These are phyloP conservation scores for Vinca major DNA, from an alignment of 305 asterid genomes.

Conservation along the genomic window DNA sequence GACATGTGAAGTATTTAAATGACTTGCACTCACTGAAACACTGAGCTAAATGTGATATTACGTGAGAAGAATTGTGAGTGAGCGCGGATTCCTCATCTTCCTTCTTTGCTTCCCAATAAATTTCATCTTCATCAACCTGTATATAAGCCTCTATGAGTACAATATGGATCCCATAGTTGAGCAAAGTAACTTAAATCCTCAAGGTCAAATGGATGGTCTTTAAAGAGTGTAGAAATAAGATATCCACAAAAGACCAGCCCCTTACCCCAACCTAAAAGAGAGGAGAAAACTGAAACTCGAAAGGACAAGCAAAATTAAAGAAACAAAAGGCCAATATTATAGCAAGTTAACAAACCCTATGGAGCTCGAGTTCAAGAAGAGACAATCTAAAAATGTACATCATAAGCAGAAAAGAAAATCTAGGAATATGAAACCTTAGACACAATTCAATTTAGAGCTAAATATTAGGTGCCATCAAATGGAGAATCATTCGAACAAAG, in stretches of 20 bases:
- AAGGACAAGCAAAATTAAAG: not conserved
- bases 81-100: slow-evolving; percentile 43
- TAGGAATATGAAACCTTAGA: not conserved
- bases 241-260: not conserved
- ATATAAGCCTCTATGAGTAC: slow-evolving; percentile 26
- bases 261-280: not conserved
- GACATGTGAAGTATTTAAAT: slow-evolving; percentile 11
- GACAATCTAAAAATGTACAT: not conserved
- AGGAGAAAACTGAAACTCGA: not conserved
- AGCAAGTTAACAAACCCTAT: not conserved
- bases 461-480: not conserved
- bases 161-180: slow-evolving; percentile 4
- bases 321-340: not conserved
- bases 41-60: slow-evolving; percentile 71
- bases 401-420: not conserved
- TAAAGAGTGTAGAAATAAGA: not conserved
- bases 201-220: not conserved
- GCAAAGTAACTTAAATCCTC: not conserved
- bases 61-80: slow-evolving; percentile 56
- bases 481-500: not conserved
- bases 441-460: not conserved
- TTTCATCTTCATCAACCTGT: slow-evolving; percentile 85
- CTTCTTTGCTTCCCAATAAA: slow-evolving; percentile 49
- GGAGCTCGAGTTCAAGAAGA: not conserved
- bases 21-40: slow-evolving; percentile 68